Base-by-base conservation (phyloP, 2,329 filamentous ascomycete species). In the Diaporthe citri region DNA sequence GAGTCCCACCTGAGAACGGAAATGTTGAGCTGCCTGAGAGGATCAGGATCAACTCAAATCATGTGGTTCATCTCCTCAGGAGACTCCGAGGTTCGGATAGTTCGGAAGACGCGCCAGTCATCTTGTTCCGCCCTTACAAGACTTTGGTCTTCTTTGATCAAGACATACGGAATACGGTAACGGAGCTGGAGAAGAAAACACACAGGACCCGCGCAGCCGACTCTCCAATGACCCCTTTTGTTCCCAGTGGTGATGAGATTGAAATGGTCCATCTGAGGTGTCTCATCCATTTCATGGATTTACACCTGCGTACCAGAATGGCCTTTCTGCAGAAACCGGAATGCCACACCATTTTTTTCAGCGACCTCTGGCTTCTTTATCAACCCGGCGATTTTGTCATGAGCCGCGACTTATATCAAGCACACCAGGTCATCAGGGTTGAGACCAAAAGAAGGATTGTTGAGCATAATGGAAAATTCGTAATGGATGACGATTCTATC, bases 171-270 rank as follows among this genome's bases (percentile, higher is more conserved):
- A 10, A 17, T 8, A 3, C 34, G 6, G 34, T 12, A 22, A 3
- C 15, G 34, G 34, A 60, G 56, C 56, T 60, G 4, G 34, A 60
- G 20, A 41, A n/a, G 34, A 13, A 41, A 13, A 5, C 10, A n/a
- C 17, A n/a, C 7, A 8, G 17, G 0, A n/a, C 31, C 10, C 9
- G 31, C 12, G 20, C 31, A 34, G 4, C 20, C 20, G 17, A 2
- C 7, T 15, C 12, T 1, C 56, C 22, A 0, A 12, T 0, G 10
- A 13, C 34, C 9, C 15, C 22, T 4, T 1, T 4, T 5, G 13
- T 34, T n/a, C 22, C 5, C 22, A 31, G 13, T 20, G 56, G 13
- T 1, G 31, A 25, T 39, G 34, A 36, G 2, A 4, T 6, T 25
- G 10, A 25, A 41, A 1, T 25, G 34, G 31, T 4, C 1, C 56